Evolutionary conservation across 2,329 filamentous ascomycete genomes (phyloP), one percentile per base, ranked within the genome.

Genomic region (Epichloe hybrida): DNA sequence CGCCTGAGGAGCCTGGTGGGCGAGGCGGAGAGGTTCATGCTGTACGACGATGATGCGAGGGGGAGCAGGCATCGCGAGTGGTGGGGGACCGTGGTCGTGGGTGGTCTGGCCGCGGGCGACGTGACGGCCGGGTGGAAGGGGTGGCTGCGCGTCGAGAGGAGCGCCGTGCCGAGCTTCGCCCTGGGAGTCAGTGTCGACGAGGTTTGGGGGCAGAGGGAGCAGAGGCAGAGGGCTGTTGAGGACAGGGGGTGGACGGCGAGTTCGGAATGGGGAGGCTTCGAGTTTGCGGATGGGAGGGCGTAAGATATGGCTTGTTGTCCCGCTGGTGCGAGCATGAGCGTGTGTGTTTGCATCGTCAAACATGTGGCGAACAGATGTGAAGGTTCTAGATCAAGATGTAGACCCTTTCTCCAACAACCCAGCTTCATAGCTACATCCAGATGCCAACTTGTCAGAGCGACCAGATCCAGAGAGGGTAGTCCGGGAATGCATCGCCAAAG

Each of bases 51-150:
- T 6, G 50, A 49, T 11, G 54, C 67, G 35, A 68, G 69, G 53
- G 57, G 57, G 38, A 78, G 73, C 54, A 65, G 67, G 5, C 62
- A 57, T 27, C 69, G 77, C 4, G 69, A 72, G 53, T 79, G 73
- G 71, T 81, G 78, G 77, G 78, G 78, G n/a, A 77, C 74, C 2
- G 56, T 81, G 27, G 70, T 80, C 4, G 56, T 80, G 39, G 75
- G 74, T 9, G 69, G 69, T 0, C 55, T 61, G 31, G 62, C 62
- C 4, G 62, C 63, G 1, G 65, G 67, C 20, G 58, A 66, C 48
- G 53, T 66, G 41, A 57, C 61, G 48, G 56, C 61, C 11, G 62
- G 59, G 27, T 69, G 66, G 66, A 68, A 62, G 53, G 77, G 77
- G 9, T 81, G 77, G 77, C 57, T 80, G 50, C 66, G 69, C 9